Percentiles rank a stretch among this genome's conserved stretches.
phyloP scores from a whole-genome alignment of 176 grass and related monocot genomes.

The Oryza punctata region DNA sequence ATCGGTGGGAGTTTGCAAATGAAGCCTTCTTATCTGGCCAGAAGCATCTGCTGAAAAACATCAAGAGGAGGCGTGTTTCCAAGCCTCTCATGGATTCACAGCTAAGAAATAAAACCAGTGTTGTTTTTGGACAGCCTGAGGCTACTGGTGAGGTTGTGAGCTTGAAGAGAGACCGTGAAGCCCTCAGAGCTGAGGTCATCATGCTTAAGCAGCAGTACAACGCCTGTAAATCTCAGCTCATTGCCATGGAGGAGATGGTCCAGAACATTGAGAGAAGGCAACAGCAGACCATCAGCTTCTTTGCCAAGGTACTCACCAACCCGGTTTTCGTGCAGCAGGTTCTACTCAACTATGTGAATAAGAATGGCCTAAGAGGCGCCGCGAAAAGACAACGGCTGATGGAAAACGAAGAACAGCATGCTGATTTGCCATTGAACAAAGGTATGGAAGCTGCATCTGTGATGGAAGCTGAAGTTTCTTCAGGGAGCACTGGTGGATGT shows the following conservation, averaged over 20 bases:
- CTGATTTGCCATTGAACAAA: not conserved
- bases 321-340: slow-evolving; percentile 30
- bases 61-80: slow-evolving; percentile 43
- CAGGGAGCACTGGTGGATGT: slow-evolving; percentile 20
- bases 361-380: slow-evolving; percentile 11
- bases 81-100: slow-evolving; percentile 20
- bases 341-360: slow-evolving; percentile 21
- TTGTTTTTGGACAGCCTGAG: slow-evolving; percentile 13
- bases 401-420: slow-evolving; percentile 22
- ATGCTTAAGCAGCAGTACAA: slow-evolving; percentile 35
- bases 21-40: slow-evolving; percentile 50
- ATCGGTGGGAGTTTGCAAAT: slow-evolving; percentile 57
- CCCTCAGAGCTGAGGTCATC: slow-evolving; percentile 51
- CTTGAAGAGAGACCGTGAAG: slow-evolving; percentile 41
- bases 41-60: slow-evolving; percentile 51
- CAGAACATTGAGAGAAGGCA: slow-evolving; percentile 47
- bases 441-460: not conserved
- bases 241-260: slow-evolving; percentile 54
- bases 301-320: slow-evolving; percentile 35
- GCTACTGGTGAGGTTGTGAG: not conserved
- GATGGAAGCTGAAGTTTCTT: not conserved
- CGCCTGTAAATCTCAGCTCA: slow-evolving; percentile 41
- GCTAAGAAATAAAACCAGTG: not conserved
- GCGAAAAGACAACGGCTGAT: slow-evolving; percentile 33
- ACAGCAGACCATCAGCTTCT: slow-evolving; percentile 41